Evolutionary conservation across 306 rosid species (phyloP), one percentile per base, ranked within the genome.

Genomic region (Dryas drummondii): DNA sequence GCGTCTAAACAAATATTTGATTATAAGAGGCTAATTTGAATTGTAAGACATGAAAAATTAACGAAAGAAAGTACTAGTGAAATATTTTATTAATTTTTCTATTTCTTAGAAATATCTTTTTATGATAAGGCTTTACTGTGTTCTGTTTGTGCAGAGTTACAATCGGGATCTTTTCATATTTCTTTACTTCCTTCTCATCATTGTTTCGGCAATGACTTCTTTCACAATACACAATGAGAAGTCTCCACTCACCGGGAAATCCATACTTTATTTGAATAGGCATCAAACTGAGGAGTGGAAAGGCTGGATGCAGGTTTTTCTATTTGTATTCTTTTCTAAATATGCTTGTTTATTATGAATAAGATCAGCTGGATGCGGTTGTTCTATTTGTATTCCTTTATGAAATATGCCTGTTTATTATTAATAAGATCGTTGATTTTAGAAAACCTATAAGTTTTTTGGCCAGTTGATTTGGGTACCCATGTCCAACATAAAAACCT

Each of bases 261-360:
- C 99, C 70, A 82, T 94, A 15, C 98, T 88, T 70, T 94, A 89
- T 83, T 80, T 94, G 76, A 94, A 94, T 82, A 84, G 99, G 88
- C 99, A 94, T 80, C 99, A 94, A 88, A 94, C 99, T 67, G 99
- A 92, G 86, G 99, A 94, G 82, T 94, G 99, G 99, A 92, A 84
- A 88, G 99, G 99, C 50, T 94, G 99, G 97, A 94, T 92, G 99
- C 99, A 94, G 97, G 99, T 94, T 69, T 26, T 27, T 54, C 9
- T 44, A 19, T 47, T 6, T 48, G 42, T 41, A 51, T 16, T 46
- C 2, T 1, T 70, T 51, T 48, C 75, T 66, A 41, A 70, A 9
- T 72, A 77, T 66, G 16, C 66, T 57, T 66, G 15, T 19, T 45
- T 68, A 65, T 22, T 40, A 41, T 58, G 51, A 58, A 50, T 66